Evolutionary conservation across 306 rosid species (phyloP).

Genomic region (Acacia melanoxylon): DNA sequence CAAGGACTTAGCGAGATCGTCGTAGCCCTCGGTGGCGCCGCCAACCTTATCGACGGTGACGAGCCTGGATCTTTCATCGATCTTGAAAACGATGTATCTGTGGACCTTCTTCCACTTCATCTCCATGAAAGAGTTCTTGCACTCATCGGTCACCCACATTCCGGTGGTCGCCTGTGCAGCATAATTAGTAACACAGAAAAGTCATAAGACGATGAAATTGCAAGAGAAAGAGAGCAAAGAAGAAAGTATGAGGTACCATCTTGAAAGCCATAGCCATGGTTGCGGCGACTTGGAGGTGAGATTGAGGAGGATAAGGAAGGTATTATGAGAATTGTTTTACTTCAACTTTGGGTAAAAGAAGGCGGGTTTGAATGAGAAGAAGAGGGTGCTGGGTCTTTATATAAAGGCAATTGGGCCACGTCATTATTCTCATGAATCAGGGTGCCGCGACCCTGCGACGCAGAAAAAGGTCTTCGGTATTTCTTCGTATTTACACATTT

Average conservation of each 20-base stretch:
- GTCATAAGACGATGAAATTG: background rate
- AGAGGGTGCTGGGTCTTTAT: background rate
- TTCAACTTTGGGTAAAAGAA: background rate
- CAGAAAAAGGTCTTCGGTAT: slow-evolving; percentile 12
- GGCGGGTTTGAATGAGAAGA: slow-evolving; percentile 15
- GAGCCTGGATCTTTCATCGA: slow-evolving; percentile 82
- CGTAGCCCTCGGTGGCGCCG: slow-evolving; percentile 83
- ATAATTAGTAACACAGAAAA: background rate
- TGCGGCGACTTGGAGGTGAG: slow-evolving; percentile 25
- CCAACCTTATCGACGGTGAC: slow-evolving; percentile 95
- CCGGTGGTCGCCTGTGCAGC: slow-evolving; percentile 83
- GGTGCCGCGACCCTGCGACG: background rate
- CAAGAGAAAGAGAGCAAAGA: background rate
- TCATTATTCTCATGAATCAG: background rate
- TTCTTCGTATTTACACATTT: slow-evolving; percentile 34
- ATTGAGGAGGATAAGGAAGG: slow-evolving; percentile 2
- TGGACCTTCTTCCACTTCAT: slow-evolving; percentile 99
- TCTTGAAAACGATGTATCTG: slow-evolving; percentile 91
- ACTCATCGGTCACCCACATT: slow-evolving; percentile 99
- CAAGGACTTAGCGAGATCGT: slow-evolving; percentile 81
- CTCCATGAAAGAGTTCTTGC: slow-evolving; percentile 95
- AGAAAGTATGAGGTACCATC: slow-evolving; percentile 53
- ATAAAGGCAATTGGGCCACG: background rate
- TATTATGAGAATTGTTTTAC: background rate
- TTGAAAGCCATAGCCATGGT: slow-evolving; percentile 99